Base-by-base conservation (phyloP, 73 alveolate species). In the Uronychia binucleata region DNA sequence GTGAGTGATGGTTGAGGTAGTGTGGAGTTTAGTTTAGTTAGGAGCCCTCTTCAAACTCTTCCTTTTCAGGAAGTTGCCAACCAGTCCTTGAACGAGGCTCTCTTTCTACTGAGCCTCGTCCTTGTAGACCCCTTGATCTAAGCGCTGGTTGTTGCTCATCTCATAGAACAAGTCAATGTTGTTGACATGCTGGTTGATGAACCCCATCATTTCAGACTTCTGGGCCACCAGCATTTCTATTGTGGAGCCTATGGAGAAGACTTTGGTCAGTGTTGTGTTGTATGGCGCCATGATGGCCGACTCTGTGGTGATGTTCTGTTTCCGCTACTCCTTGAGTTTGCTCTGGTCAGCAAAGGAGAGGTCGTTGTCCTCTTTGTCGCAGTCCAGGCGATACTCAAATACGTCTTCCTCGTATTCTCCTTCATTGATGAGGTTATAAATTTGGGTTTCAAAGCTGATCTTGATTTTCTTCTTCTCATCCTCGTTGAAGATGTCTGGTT, bases 231-330 rank as follows among this genome's bases (percentile, higher is more conserved):
- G 67, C 67, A 46, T 11, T 46, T 46, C 67, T 11, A 46, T 46
- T 5, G 67, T 11, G 5, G 67, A 46, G 67, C 19, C 67, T 19
- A 46, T 46, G 5, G 5, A 5, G n/a, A 46, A 11, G n/a, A 11
- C 5, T 46, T 46, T 5, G 67, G 67, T 11, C 67, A 46, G 82
- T 33, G 86, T 83, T 0, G 95, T 89, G 79, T 89, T 89, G 78
- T 89, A 89, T 0, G 95, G 95, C 0, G 95, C 95, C 82, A 89
- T 80, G 77, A 89, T 83, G 34, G 85, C 59, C 35, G 92, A 84
- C 82, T 89, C 81, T 26, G 83, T 77, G 31, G 83, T 77, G 0
- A 46, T 46, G 67, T 46, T 46, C 19, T 46, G 19, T 19, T 46
- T 46, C 19, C 67, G 67, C 5, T 5, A 5, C 19, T 46, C 67